Base-by-base conservation (phyloP, 1,284 basidiomycete species). In the Cryptococcus maquisensis region DNA sequence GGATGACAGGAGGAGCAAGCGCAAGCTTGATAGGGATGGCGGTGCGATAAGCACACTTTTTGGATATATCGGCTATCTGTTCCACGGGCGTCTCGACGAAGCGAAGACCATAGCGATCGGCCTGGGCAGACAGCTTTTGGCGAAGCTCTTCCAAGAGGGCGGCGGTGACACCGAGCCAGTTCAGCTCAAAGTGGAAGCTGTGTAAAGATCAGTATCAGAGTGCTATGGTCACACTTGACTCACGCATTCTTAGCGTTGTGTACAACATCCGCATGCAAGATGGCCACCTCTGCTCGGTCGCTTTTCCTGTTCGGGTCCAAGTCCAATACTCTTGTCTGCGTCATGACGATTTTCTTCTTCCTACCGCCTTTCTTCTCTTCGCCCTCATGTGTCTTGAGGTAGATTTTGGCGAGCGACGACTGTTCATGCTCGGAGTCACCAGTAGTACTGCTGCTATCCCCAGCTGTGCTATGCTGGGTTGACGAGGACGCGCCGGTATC, bases 121-220 rank as follows among this genome's bases (percentile, higher is more conserved):
- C 88, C 1, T 84, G 82, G 35, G 89, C 82, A 47, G 84, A 85
- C 88, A 93, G 96, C 50, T 84, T 82, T 40, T 88, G 85, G 10
- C 98, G 81, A 38, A 87, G 81, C 64, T 96, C 92, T 61, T 98
- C 95, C 55, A 98, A 89, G 60, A 88, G 87, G n/a, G 90, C 84
- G n/a, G 92, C 90, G 0, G 92, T 94, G 0, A 93, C 90, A 9
- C 92, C 93, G 23, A 98, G 86, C 95, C 96, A 98, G 63, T 98
- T 92, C 41, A 98, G 81, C 74, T 98, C 94, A 67, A 96, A 91
- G 75, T 96, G 92, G 77, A 94, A 94, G 0, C 72, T 74, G 54
- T 13, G 6, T 24, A 21, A 32, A 28, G 15, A 23, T 24, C 48
- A 18, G 36, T 16, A 24, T 16, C 12, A 20, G 5, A 12, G n/a